Percentiles rank a stretch among this genome's conserved stretches.
phyloP scores from a whole-genome alignment of 352 stramenopile genomes.

The Phytopythium boreale region DNA sequence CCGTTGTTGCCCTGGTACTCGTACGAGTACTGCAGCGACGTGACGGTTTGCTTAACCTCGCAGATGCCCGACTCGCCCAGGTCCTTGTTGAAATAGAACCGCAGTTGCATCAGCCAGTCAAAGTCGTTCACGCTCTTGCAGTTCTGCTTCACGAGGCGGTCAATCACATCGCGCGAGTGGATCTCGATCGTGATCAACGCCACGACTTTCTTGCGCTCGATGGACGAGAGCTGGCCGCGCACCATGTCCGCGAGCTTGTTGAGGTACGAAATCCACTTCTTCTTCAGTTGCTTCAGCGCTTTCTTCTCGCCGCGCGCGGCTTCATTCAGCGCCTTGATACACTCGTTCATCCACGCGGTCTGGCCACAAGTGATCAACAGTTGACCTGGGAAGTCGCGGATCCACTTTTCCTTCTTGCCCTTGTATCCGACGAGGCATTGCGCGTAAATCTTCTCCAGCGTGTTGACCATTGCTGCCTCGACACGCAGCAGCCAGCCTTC shows the following conservation, averaged over 20 bases:
- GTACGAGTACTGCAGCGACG: constrained; percentile 82
- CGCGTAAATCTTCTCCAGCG: constrained; percentile 82
- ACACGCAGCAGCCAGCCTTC: constrained; percentile 89
- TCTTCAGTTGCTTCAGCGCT: constrained; percentile 90
- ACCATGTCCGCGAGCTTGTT: constrained; percentile 95
- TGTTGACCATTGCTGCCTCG: constrained; percentile 82
- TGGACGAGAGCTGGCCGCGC: constrained; percentile 80
- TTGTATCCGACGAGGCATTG: constrained; percentile 86
- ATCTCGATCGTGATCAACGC: constrained; percentile 97
- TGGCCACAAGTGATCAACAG: constrained; percentile 92
- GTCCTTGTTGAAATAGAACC: constrained; percentile 88
- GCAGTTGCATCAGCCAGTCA: constrained; percentile 87
- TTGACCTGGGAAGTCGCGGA: constrained; percentile 92
- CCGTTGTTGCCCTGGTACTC: constrained; percentile 88
- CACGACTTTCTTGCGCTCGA: constrained; percentile 95
- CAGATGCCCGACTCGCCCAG: constrained; percentile 77
- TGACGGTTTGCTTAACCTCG: constrained; percentile 86
- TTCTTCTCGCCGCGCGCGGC: constrained; percentile 91
- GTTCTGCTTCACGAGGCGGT: constrained; percentile 92
- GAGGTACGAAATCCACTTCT: constrained; percentile 93
- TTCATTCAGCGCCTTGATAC: constrained; percentile 91
- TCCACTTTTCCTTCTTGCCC: constrained; percentile 95
- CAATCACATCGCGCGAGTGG: constrained; percentile 95
- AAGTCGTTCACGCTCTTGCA: constrained; percentile 92
- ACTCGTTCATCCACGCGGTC: constrained; percentile 92